phyloP scores from a whole-genome alignment of 805 yeast species.

The Candida peoriensis region DNA sequence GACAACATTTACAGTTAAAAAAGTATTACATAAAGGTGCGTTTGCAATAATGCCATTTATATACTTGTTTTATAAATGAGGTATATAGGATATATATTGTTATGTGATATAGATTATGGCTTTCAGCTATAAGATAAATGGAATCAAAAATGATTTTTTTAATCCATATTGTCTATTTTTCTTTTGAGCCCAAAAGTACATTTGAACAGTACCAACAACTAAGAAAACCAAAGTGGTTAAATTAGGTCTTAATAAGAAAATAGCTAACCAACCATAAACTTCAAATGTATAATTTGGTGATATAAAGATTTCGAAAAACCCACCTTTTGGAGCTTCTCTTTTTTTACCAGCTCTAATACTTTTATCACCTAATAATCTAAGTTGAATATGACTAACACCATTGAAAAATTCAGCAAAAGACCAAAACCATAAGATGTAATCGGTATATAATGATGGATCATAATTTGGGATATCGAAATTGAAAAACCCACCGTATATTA shows the following conservation, averaged over 20 bases:
- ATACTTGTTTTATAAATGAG: too few species aligned
- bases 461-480: conserved; percentile 54
- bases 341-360: conserved; percentile 29
- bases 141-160: conserved; percentile 73
- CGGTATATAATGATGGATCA: conserved; percentile 38
- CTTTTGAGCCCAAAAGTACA: conserved; percentile 89
- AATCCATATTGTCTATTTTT: conserved; percentile 70
- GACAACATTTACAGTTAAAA: too few species aligned
- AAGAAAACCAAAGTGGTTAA: conserved; percentile 72
- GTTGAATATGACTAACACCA: conserved; percentile 61
- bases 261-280: conserved; percentile 65
- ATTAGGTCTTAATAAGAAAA: conserved; percentile 70
- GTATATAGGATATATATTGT: too few species aligned
- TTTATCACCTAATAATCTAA: conserved; percentile 44
- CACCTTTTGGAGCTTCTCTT: conserved; percentile 58
- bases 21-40: too few species aligned
- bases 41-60: too few species aligned
- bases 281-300: conserved; percentile 96
- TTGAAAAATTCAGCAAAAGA: conserved; percentile 65
- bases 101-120: too few species aligned
- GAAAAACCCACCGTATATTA: conserved; percentile 53
- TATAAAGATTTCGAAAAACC: conserved; percentile 74
- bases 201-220: conserved; percentile 67
- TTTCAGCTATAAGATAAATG: conserved; percentile 68
- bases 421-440: conserved; percentile 17